phyloP scores from a whole-genome alignment of 2,329 filamentous ascomycete genomes.

The Teratosphaeria destructans region DNA sequence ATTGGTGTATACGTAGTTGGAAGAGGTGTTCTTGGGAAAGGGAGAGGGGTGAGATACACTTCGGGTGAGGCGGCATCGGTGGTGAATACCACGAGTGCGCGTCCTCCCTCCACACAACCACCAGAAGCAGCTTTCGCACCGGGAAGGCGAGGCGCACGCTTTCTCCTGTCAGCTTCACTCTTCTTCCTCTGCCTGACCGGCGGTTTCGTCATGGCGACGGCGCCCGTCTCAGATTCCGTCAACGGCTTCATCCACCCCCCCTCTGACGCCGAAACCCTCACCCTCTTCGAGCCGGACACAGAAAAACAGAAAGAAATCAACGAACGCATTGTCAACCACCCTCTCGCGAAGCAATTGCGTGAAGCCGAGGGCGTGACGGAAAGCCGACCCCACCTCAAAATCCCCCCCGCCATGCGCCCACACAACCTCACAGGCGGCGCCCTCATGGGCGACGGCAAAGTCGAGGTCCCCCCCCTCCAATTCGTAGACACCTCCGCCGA shows the following conservation, averaged over 20 bases:
- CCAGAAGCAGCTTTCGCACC: slow-evolving; percentile 1
- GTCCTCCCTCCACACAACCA: background rate
- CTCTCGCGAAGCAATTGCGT: slow-evolving; percentile 61
- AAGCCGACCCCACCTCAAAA: slow-evolving; percentile 76
- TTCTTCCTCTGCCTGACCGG: slow-evolving; percentile 39
- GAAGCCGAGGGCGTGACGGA: slow-evolving; percentile 57
- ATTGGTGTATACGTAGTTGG: background rate
- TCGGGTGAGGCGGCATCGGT: background rate
- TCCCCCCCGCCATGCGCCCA: slow-evolving; percentile 57
- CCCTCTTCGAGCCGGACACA: slow-evolving; percentile 50
- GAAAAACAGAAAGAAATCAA: slow-evolving; percentile 50
- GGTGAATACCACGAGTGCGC: background rate
- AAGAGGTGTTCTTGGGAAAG: background rate
- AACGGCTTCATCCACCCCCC: slow-evolving; percentile 44
- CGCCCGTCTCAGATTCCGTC: slow-evolving; percentile 42
- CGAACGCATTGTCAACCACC: slow-evolving; percentile 62
- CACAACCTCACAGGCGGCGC: slow-evolving; percentile 77
- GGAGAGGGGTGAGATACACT: background rate
- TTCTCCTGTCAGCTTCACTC: slow-evolving; percentile 37
- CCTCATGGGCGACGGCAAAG: slow-evolving; percentile 61
- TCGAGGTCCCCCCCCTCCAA: slow-evolving; percentile 70
- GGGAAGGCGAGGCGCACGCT: slow-evolving; percentile 16
- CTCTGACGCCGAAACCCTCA: slow-evolving; percentile 63
- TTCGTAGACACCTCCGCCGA: slow-evolving; percentile 56
- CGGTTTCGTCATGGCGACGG: slow-evolving; percentile 49